phyloP scores from a whole-genome alignment of 140 eudicot species.

The Anethum foeniculum region DNA sequence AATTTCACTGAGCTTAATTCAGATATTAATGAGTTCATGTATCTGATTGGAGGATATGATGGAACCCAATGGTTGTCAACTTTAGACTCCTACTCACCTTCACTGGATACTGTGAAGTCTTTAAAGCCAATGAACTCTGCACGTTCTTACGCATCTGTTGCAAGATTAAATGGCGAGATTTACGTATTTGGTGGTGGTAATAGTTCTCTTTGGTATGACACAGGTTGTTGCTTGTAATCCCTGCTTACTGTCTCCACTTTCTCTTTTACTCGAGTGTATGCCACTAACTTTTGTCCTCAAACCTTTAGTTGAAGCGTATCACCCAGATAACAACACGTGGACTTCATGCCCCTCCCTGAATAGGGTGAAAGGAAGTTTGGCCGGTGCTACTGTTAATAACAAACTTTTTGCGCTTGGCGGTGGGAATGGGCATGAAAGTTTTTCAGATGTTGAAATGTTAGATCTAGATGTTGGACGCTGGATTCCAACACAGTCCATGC shows the following conservation, averaged over 20 bases:
- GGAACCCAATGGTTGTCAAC: conserved; percentile 57
- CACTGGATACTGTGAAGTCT: conserved; percentile 32
- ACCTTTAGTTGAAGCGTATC: conserved; percentile 61
- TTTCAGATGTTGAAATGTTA: conserved; percentile 68
- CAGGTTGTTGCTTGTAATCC: conserved; percentile 35
- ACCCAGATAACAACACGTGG: conserved; percentile 48
- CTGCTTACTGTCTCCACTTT: conserved; percentile 1
- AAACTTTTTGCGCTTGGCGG: conserved; percentile 80
- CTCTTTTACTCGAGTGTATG: no score
- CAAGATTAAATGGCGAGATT: conserved; percentile 50
- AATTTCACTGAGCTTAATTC: conserved; percentile 16
- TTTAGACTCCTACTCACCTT: conserved; percentile 51
- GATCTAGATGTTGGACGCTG: conserved; percentile 64
- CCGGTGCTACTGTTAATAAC: conserved; percentile 50
- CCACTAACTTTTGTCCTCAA: background rate
- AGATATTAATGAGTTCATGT: conserved; percentile 38
- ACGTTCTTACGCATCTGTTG: conserved; percentile 54
- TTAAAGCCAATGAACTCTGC: conserved; percentile 48
- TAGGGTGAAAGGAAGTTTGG: conserved; percentile 56
- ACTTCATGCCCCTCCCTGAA: conserved; percentile 50
- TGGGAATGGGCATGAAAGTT: conserved; percentile 47
- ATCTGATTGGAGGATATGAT: conserved; percentile 69
- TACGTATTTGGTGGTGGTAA: conserved; percentile 77
- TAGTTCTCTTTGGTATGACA: conserved; percentile 51
- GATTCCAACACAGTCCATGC: conserved; percentile 69